Evolutionary conservation across 2,329 filamentous ascomycete genomes (phyloP).

Genomic region (Alternaria consortialis): DNA sequence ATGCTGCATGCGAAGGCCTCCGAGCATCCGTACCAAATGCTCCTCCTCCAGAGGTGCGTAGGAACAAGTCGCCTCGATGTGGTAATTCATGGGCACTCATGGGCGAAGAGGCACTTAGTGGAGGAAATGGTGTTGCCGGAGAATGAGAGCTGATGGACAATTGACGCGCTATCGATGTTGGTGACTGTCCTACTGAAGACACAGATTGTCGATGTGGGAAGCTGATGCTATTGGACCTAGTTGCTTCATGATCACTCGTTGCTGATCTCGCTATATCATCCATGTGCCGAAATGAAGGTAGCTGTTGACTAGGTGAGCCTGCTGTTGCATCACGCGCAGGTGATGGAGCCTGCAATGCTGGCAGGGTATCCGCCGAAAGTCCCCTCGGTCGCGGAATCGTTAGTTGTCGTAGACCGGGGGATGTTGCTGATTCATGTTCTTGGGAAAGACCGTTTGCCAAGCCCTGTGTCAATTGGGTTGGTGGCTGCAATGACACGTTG

Average conservation of each 20-base stretch:
- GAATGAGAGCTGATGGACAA: constrained; percentile 47
- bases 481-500: constrained; percentile 17
- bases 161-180: constrained; percentile 44
- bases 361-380: constrained; percentile 44
- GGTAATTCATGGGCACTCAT: constrained; percentile 41
- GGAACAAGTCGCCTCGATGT: constrained; percentile 41
- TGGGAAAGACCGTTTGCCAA: constrained; percentile 32
- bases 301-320: constrained; percentile 42
- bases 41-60: constrained; percentile 40
- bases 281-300: constrained; percentile 47
- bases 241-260: constrained; percentile 41
- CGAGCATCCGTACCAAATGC: constrained; percentile 40
- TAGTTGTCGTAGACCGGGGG: constrained; percentile 41
- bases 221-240: constrained; percentile 36
- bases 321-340: constrained; percentile 38
- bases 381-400: constrained; percentile 45
- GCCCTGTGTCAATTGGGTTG: constrained; percentile 27
- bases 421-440: constrained; percentile 36
- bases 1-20: constrained; percentile 49
- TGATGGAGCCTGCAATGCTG: constrained; percentile 47
- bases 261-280: constrained; percentile 48
- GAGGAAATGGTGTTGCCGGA: constrained; percentile 42
- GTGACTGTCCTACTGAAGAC: constrained; percentile 48
- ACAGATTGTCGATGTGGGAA: constrained; percentile 48
- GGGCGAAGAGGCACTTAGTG: constrained; percentile 45